A percentile compares a stretch with the other conserved stretches of the same genome.
Conservation (phyloP, 2,329 filamentous ascomycete species). For the Paradendryphiella salina region DNA sequence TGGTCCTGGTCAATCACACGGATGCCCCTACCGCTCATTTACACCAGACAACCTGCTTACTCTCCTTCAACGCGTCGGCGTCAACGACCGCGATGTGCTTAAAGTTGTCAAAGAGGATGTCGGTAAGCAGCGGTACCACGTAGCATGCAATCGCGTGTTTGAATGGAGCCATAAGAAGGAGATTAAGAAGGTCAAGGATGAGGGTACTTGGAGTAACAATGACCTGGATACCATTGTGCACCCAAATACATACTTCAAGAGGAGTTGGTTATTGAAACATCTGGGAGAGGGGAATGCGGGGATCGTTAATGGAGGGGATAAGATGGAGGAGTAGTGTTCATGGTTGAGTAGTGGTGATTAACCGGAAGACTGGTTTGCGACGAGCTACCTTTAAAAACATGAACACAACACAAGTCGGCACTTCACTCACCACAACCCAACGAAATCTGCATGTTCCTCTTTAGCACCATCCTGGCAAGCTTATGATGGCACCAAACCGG, state of each 20-base stretch:
- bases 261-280: conserved; percentile 87
- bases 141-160: conserved; percentile 96
- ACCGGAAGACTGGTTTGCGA: too few relatives aligned
- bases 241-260: conserved; percentile 97
- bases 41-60: conserved; percentile 80
- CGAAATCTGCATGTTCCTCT: too few relatives aligned
- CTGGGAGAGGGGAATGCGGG: conserved; percentile 56
- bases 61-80: conserved; percentile 75
- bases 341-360: too few relatives aligned
- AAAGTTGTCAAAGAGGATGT: conserved; percentile 87
- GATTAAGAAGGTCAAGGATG: conserved; percentile 56
- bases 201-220: conserved; percentile 56
- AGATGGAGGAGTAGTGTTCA: conserved; percentile 41
- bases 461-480: too few relatives aligned
- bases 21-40: conserved; percentile 96
- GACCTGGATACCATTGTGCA: conserved; percentile 95
- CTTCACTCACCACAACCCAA: too few relatives aligned
- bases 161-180: conserved; percentile 75
- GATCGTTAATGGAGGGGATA: conserved; percentile 33
- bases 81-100: conserved; percentile 75
- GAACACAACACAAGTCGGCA: too few relatives aligned
- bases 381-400: too few relatives aligned
- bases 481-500: too few relatives aligned
- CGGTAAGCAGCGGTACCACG: conserved; percentile 83
- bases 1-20: conserved; percentile 84